phyloP scores from a whole-genome alignment of 129 eudicot species.

The Pulicaria dysenterica region DNA sequence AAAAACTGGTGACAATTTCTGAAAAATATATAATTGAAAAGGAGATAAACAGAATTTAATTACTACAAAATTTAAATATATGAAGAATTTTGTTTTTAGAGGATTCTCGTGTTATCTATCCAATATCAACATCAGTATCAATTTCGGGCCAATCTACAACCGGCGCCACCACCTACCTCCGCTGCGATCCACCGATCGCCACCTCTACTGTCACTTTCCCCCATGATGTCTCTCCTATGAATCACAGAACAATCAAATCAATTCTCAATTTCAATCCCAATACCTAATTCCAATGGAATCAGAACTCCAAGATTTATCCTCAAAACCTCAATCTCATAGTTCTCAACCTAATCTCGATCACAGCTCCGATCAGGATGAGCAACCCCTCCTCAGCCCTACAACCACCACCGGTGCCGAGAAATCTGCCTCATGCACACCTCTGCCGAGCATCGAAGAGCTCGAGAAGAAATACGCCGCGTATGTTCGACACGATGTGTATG shows the following conservation, averaged over 20 bases:
- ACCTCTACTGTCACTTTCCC: neutral
- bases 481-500: conserved; percentile 81
- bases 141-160: neutral
- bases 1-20: too few relatives aligned
- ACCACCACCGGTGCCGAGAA: neutral
- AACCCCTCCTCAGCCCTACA: conserved; percentile 66
- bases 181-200: conserved; percentile 6
- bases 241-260: conserved; percentile 10
- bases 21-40: too few relatives aligned
- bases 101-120: too few relatives aligned
- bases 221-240: neutral
- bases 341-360: conserved; percentile 14
- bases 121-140: too few relatives aligned
- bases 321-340: conserved; percentile 32
- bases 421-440: conserved; percentile 10
- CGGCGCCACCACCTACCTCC: neutral
- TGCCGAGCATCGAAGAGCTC: conserved; percentile 54
- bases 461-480: conserved; percentile 82
- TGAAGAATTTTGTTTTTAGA: too few relatives aligned
- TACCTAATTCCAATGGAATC: conserved; percentile 34
- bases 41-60: too few relatives aligned
- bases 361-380: conserved; percentile 42
- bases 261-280: neutral
- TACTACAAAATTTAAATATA: too few relatives aligned
- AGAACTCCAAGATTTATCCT: conserved; percentile 55